Percentiles rank a stretch among this genome's conserved stretches.
Evolutionary conservation across 768 basidiomycete genomes (phyloP).

Genomic region (Steccherinum ochraceum): DNA sequence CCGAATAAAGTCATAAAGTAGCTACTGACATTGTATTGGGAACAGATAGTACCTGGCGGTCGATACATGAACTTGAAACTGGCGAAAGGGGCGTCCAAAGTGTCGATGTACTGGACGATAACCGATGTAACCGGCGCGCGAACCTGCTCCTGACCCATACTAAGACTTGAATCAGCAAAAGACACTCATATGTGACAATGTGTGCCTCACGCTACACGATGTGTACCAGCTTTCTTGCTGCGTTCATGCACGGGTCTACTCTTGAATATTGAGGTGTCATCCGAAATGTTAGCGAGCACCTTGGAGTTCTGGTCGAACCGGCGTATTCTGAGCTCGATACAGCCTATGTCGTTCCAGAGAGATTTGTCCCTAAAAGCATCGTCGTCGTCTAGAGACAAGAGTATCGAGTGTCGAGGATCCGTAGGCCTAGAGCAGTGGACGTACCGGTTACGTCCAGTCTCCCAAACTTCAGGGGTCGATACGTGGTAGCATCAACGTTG

Average conservation of each 20-base stretch:
- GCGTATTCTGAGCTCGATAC: not conserved
- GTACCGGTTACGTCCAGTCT: too few relatives aligned
- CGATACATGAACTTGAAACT: not conserved
- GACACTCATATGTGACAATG: not conserved
- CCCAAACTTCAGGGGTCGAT: too few relatives aligned
- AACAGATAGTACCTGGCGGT: not conserved
- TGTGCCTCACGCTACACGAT: not conserved
- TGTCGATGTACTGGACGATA: not conserved
- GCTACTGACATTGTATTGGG: too few relatives aligned
- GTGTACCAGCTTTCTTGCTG: not conserved
- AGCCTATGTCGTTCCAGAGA: not conserved
- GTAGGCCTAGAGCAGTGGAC: too few relatives aligned
- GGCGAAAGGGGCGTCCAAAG: not conserved
- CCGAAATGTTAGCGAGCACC: not conserved
- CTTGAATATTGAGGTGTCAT: not conserved
- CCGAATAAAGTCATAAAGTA: too few relatives aligned
- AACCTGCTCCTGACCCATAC: not conserved
- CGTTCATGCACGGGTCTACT: not conserved
- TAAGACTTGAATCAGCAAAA: not conserved
- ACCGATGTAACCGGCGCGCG: not conserved
- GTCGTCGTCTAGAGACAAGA: not conserved
- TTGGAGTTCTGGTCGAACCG: not conserved
- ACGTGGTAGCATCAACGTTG: too few relatives aligned
- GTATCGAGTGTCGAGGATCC: too few relatives aligned
- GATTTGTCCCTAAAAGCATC: not conserved